Percentiles rank a stretch among this genome's conserved stretches.
Conservation (phyloP, 148 eudicot genomes). For the Rhododendron molle region DNA sequence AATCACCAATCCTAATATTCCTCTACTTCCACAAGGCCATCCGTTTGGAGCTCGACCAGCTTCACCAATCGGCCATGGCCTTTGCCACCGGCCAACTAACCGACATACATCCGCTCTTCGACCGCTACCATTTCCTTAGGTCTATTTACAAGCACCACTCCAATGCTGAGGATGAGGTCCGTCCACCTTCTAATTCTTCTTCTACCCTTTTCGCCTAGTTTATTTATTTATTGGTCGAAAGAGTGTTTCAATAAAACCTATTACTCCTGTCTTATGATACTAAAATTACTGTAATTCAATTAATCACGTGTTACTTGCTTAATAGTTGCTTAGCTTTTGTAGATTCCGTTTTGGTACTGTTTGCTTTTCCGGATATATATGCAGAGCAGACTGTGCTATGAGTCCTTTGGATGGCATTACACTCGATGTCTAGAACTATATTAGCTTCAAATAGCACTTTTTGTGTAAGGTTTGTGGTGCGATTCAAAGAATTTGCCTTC, state of each 20-base stretch:
- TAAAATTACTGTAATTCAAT: background rate
- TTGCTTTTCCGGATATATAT: background rate
- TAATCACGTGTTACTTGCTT: background rate
- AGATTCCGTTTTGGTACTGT: background rate
- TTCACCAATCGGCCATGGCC: slow-evolving; percentile 68
- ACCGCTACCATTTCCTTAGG: slow-evolving; percentile 64
- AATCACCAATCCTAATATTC: slow-evolving; percentile 84
- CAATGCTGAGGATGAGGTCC: slow-evolving; percentile 95
- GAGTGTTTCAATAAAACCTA: background rate
- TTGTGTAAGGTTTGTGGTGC: background rate
- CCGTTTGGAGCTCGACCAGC: slow-evolving; percentile 65
- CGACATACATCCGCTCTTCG: slow-evolving; percentile 62
- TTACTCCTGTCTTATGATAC: background rate
- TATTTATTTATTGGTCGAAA: background rate
- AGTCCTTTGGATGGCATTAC: background rate
- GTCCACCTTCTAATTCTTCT: background rate
- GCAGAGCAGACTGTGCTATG: background rate
- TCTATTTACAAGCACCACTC: slow-evolving; percentile 86
- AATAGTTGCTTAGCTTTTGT: background rate
- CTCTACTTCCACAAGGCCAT: slow-evolving; percentile 91
- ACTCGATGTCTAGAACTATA: background rate
- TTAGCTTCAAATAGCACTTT: background rate
- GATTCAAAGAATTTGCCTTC: background rate
- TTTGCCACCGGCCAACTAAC: slow-evolving; percentile 48
- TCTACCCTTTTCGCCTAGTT: background rate